Evolutionary conservation across 2,329 filamentous ascomycete species (phyloP), one percentile per base, ranked within the genome.

Genomic region (Drechslerella dactyloides): DNA sequence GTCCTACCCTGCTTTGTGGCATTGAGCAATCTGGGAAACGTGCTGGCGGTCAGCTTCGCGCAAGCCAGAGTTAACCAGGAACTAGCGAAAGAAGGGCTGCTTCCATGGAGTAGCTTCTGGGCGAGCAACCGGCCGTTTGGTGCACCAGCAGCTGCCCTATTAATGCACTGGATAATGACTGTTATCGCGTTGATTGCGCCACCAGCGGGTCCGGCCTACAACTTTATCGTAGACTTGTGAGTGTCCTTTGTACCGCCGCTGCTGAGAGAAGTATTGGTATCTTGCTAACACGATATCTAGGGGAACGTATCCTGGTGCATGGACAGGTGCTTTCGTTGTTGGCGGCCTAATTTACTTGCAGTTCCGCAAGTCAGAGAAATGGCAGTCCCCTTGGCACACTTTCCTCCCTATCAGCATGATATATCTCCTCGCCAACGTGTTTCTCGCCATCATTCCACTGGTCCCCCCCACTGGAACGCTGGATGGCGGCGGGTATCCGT

Each of bases 81-180:
- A 77, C 81, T 90, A 50, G 89, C 85, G 0, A 89, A 89, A 76
- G 88, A 91, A 76, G 87, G 87, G 0, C 80, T 90, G 3, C 76
- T 90, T 13, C 89, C 89, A 0, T 88, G 84, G 61, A 86, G 85
- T 70, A 82, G 82, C 1, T 85, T 90, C 77, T 90, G 86, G 85
- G 88, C 88, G 0, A 89, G 86, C 2, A 88, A 87, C 76, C 85
- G 84, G 78, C 89, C 88, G 0, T 88, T 87, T 73, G 86, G 87
- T 63, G 84, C 88, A 0, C 88, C 88, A 0, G 83, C 85, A n/a
- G 81, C 85, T 5, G 80, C 83, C 78, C 79, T 87, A 7, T 85
- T 89, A 74, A 81, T 89, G 19, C 87, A 90, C 77, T 90, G 86
- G 84, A 76, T 87, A 15, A 82, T 89, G 1, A 88, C 86, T 0